Conservation (phyloP, 192 early-diverging fungal species). For the Lunasporangiospora selenospora region DNA sequence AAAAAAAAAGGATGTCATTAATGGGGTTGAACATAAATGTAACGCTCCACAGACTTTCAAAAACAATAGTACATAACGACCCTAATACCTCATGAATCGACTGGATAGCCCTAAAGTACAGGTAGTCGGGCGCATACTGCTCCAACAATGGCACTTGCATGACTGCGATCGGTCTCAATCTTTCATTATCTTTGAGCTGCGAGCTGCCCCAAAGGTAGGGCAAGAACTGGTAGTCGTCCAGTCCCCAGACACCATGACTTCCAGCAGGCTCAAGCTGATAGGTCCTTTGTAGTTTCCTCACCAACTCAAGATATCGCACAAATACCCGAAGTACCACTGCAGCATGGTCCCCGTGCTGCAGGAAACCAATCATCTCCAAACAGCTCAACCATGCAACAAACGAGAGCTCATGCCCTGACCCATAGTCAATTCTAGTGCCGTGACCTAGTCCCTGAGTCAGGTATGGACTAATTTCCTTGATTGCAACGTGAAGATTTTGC, state of each 20-base stretch:
- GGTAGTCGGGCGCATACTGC: constrained; percentile 71
- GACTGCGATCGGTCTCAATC: constrained; percentile 78
- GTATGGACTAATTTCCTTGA: constrained; percentile 78
- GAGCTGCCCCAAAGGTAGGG: constrained; percentile 94
- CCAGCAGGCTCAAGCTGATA: constrained; percentile 96
- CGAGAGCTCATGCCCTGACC: constrained; percentile 93
- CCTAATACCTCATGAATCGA: constrained; percentile 80
- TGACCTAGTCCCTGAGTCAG: constrained; percentile 84
- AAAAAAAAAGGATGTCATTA: not conserved
- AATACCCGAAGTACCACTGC: constrained; percentile 81
- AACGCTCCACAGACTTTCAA: not conserved
- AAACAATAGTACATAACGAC: constrained; percentile 40
- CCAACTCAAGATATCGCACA: constrained; percentile 80
- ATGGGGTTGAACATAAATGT: too few relatives aligned
- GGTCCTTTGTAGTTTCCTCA: constrained; percentile 78
- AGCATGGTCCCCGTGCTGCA: constrained; percentile 67
- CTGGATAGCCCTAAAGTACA: constrained; percentile 88
- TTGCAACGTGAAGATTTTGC: constrained; percentile 50
- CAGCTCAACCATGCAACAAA: constrained; percentile 89
- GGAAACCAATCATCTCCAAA: constrained; percentile 71
- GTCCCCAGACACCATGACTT: constrained; percentile 96
- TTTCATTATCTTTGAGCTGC: constrained; percentile 79
- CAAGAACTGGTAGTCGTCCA: constrained; percentile 97
- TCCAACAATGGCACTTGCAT: constrained; percentile 65
- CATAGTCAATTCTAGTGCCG: constrained; percentile 93